phyloP scores from a whole-genome alignment of 306 rosid genomes.

The Inga leiocalycina region DNA sequence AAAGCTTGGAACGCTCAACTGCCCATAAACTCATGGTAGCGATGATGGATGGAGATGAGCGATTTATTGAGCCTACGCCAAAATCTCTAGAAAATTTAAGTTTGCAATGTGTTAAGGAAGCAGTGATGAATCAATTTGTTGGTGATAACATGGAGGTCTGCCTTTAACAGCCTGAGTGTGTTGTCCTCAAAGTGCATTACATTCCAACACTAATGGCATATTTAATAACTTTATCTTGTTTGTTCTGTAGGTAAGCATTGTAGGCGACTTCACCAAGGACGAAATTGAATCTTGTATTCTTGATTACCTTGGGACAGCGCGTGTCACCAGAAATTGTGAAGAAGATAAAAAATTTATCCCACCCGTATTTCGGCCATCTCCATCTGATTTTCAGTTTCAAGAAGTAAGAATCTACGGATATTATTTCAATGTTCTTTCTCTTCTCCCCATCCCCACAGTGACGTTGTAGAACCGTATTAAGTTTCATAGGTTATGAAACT shows the following conservation, averaged over 20 bases:
- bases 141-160: conserved; percentile 98
- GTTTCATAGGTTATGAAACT: conserved; percentile 8
- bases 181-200: conserved; percentile 16
- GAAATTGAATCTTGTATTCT: conserved; percentile 90
- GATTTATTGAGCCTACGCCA: conserved; percentile 97
- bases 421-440: not conserved
- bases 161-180: conserved; percentile 23
- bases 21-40: conserved; percentile 99
- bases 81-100: conserved; percentile 78
- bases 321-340: conserved; percentile 46
- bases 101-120: conserved; percentile 83
- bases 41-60: conserved; percentile 93
- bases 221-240: not conserved
- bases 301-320: conserved; percentile 95
- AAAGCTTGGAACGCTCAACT: conserved; percentile 99
- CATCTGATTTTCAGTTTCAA: conserved; percentile 81
- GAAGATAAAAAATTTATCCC: conserved; percentile 51
- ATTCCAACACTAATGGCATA: conserved; percentile 26
- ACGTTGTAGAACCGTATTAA: not conserved
- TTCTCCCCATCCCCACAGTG: not conserved
- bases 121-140: conserved; percentile 92
- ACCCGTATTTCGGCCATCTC: conserved; percentile 70
- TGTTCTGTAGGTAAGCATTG: conserved; percentile 75
- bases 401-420: conserved; percentile 66
- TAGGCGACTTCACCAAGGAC: conserved; percentile 90